A percentile compares a stretch with the other conserved stretches of the same genome.
Evolutionary conservation across 2,329 filamentous ascomycete species (phyloP).

Genomic region (Alternaria solani): DNA sequence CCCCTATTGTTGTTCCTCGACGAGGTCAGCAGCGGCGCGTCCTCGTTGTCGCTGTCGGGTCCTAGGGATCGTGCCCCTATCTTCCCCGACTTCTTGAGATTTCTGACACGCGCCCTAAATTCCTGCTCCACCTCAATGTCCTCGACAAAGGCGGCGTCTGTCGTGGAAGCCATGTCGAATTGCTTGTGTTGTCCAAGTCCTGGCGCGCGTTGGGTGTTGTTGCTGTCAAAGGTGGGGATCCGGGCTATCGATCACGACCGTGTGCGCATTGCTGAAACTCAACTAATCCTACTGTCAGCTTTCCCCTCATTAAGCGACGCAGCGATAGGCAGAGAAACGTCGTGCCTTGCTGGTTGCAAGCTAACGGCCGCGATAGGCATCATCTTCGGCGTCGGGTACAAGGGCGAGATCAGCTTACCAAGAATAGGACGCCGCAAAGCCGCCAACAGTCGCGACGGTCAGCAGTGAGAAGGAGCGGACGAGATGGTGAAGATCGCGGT

Average conservation of each 20-base stretch:
- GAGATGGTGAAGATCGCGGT: background rate
- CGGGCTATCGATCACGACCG: slow-evolving; percentile 15
- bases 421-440: slow-evolving; percentile 21
- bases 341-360: slow-evolving; percentile 2
- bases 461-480: background rate
- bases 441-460: slow-evolving; percentile 2
- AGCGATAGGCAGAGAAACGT: background rate
- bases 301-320: slow-evolving; percentile 7
- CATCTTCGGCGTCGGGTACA: slow-evolving; percentile 19
- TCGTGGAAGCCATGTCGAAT: slow-evolving; percentile 31
- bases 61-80: slow-evolving; percentile 24
- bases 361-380: slow-evolving; percentile 10
- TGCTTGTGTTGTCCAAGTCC: background rate
- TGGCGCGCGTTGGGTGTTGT: background rate
- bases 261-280: slow-evolving; percentile 29
- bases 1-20: slow-evolving; percentile 23
- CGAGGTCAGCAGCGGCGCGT: slow-evolving; percentile 38
- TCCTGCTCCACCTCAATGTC: slow-evolving; percentile 43
- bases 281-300: slow-evolving; percentile 16
- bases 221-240: slow-evolving; percentile 6
- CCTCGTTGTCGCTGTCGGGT: slow-evolving; percentile 32
- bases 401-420: slow-evolving; percentile 32
- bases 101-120: slow-evolving; percentile 24
- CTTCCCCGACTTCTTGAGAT: slow-evolving; percentile 24
- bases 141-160: slow-evolving; percentile 39